Base-by-base conservation (phyloP, 441 rosid genomes). In the Mallotus repandus region DNA sequence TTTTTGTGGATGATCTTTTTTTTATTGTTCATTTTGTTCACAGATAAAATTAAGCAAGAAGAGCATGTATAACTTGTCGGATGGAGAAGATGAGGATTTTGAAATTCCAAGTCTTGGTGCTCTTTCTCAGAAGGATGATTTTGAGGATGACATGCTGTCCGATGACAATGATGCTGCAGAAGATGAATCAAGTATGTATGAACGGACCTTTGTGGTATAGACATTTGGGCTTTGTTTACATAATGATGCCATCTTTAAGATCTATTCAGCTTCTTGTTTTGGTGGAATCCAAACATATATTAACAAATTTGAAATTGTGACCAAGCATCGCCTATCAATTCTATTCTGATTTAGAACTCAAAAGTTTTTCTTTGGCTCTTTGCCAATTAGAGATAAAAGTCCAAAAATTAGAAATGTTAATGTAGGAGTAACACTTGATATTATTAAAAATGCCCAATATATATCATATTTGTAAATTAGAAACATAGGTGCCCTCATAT, bases 51-150 rank as follows among this genome's bases (percentile, higher is more conserved):
- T 79, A 63, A 81, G 80, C 29, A 93, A 89, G 83, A 89, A 89
- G 84, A 86, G 89, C 74, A 84, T 84, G 79, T 93, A 84, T 81
- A 91, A 93, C 68, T 82, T 95, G 77, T 90, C 96, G 12, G 99
- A 95, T 59, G 96, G 93, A 66, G 99, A 95, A 77, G 97, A 90
- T 9, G 92, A 89, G 35, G 86, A 84, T 45, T 80, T 83, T 67
- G 95, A 80, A 64, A 79, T 76, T 78, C 78, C 69, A 55, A 81
- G 78, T 62, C 83, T 83, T 74, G 90, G 89, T 69, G 59, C 71
- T 45, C 68, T 84, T 67, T 78, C 85, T 18, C 85, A 74, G 15
- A 79, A 73, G 54, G 97, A 95, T 81, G 98, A 95, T 87, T 95
- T 88, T 78, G 92, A 90, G 77, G 83, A 86, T 71, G 96, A 75